These are phyloP conservation scores for Colletotrichum musicola DNA, from an alignment of 2,329 filamentous ascomycete genomes.

Conservation along the genomic window DNA sequence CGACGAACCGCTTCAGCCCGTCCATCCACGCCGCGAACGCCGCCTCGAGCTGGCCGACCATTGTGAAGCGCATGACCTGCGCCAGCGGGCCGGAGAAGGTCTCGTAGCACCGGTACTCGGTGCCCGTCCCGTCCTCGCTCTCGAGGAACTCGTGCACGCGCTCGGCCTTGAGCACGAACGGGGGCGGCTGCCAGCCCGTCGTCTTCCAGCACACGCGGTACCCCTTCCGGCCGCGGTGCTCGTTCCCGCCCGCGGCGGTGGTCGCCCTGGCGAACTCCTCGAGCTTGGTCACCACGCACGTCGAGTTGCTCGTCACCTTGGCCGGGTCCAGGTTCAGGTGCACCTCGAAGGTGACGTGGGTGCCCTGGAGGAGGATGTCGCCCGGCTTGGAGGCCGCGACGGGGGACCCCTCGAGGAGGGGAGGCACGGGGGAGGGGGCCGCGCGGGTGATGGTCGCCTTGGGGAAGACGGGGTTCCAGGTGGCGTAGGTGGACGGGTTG, in stretches of 20 bases:
- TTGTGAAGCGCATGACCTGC: conserved; percentile 48
- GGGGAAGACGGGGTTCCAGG: conserved; percentile 53
- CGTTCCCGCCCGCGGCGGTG: conserved; percentile 21
- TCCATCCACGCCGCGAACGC: conserved; percentile 54
- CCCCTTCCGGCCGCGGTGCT: conserved; percentile 47
- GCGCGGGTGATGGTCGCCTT: conserved; percentile 45
- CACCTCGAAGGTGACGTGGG: conserved; percentile 50
- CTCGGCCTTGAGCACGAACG: conserved; percentile 52
- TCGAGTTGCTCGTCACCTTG: conserved; percentile 37
- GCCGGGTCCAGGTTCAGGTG: conserved; percentile 46
- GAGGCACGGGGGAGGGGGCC: conserved; percentile 31
- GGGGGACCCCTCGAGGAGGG: conserved; percentile 39
- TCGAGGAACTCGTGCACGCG: conserved; percentile 58
- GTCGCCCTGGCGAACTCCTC: conserved; percentile 46
- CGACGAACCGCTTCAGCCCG: conserved; percentile 52
- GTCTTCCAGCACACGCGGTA: conserved; percentile 56
- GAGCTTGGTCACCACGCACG: conserved; percentile 47
- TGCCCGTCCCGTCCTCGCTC: conserved; percentile 44
- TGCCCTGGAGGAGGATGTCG: conserved; percentile 47
- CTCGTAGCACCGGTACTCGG: conserved; percentile 58
- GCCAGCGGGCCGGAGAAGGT: conserved; percentile 58
- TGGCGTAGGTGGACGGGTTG: conserved; percentile 47
- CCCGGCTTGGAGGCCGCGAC: conserved; percentile 30
- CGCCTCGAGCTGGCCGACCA: conserved; percentile 48
- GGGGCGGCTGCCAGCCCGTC: conserved; percentile 43